Evolutionary conservation across 2,329 filamentous ascomycete genomes (phyloP), one percentile per base, ranked within the genome.

Genomic region (Neopestalotiopsis sp.): DNA sequence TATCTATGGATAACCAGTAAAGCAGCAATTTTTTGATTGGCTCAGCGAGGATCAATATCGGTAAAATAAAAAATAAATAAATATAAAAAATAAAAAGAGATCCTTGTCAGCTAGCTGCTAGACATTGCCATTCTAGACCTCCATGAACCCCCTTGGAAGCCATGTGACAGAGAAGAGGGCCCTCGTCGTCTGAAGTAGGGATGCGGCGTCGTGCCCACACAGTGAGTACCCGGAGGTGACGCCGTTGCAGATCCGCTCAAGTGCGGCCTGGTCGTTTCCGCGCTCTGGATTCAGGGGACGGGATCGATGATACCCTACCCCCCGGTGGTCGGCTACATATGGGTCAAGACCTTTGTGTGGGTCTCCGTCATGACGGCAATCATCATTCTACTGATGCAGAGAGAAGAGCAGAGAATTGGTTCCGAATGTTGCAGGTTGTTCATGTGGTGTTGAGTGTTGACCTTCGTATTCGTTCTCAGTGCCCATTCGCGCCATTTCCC

Each of bases 211-310:
- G 9, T 49, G 20, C n/a, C 40, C 40, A 24, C 14, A 12, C 59
- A 38, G 6, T 7, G 61, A 24, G 9, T 7, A 32, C 12, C 20
- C 64, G 20, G 30, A 32, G 42, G 45, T 13, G 49, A 14, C 30
- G 45, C 49, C 64, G 64, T 30, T 58, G 64, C 64, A 66, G 64
- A 66, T 66, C 64, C 64, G 64, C 49, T 28, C 64, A 13, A 34
- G 58, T 45, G 61, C 13, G 20, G 28, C 32, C 57, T 59, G 9
- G 57, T 59, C 57, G 10, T 28, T 59, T 34, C 6, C 14, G 7
- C 30, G n/a, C 17, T 52, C 45, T 20, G 17, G 45, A 17, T 28
- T 28, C 24, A 10, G n/a, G 45, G 45, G 45, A 52, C 45, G 45
- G 45, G 45, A 52, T n/a, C 17, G 45, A 52, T 52, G 45, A n/a